Conservation (phyloP, 2,329 filamentous ascomycete genomes). For the Stromatinia cepivora region DNA sequence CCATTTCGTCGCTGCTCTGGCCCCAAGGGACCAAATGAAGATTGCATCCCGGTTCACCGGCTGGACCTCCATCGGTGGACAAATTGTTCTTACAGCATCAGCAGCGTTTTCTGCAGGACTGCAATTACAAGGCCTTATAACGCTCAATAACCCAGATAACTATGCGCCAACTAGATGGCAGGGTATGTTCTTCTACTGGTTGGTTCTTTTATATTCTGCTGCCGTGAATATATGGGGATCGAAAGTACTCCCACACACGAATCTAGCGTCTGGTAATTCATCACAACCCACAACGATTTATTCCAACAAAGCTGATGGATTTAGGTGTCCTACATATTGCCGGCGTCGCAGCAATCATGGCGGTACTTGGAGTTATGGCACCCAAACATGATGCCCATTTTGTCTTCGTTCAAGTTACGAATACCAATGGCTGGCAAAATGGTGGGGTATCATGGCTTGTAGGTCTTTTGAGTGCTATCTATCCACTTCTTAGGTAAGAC, state of each 20-base stretch:
- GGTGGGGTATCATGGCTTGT: conserved; percentile 51
- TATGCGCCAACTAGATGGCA: conserved; percentile 48
- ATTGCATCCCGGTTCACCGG: conserved; percentile 46
- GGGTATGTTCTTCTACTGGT: conserved; percentile 51
- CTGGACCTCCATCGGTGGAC: conserved; percentile 50
- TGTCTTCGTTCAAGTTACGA: conserved; percentile 49
- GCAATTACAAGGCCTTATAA: conserved; percentile 47
- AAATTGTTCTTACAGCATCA: conserved; percentile 49
- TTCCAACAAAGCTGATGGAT: background rate
- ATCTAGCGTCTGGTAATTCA: conserved; percentile 41
- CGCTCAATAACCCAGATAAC: conserved; percentile 43
- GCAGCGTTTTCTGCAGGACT: conserved; percentile 50
- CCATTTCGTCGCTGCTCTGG: conserved; percentile 59
- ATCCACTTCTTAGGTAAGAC: conserved; percentile 42
- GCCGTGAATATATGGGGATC: conserved; percentile 21
- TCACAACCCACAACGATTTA: background rate
- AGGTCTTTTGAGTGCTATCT: conserved; percentile 46
- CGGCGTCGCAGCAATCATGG: conserved; percentile 47
- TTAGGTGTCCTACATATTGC: conserved; percentile 38
- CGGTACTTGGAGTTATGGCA: conserved; percentile 42
- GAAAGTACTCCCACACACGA: conserved; percentile 43
- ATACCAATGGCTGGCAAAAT: conserved; percentile 47
- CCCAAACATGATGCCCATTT: conserved; percentile 48
- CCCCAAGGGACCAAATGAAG: conserved; percentile 43
- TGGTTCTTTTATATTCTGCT: conserved; percentile 44